Evolutionary conservation across 2,329 filamentous ascomycete genomes (phyloP).

Genomic region (Sporothrix variecibatus): DNA sequence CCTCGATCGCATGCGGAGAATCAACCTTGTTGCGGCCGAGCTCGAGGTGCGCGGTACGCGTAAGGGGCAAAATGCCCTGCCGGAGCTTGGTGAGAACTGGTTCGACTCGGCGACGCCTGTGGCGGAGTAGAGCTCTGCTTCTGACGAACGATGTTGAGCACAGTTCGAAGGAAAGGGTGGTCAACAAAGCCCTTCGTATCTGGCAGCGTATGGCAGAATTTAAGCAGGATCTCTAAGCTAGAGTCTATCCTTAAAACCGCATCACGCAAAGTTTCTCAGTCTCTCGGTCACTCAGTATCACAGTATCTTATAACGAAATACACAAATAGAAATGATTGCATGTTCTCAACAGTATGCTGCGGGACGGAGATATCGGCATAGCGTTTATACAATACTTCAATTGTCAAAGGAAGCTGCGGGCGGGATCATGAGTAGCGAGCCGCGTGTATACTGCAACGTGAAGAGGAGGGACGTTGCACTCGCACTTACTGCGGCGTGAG

Average conservation of each 20-base stretch:
- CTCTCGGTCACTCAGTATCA: background rate
- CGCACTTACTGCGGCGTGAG: background rate
- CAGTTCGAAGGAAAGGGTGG: too few species aligned
- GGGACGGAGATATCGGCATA: background rate
- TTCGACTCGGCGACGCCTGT: constrained; percentile 8
- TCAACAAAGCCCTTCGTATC: too few species aligned
- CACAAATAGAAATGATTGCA: constrained; percentile 9
- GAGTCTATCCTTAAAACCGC: too few species aligned
- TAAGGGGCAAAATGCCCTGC: constrained; percentile 5
- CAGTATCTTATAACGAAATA: background rate
- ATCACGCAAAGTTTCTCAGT: background rate
- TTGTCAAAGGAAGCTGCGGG: background rate
- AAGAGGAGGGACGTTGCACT: background rate
- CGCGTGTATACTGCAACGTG: background rate
- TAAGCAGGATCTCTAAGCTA: too few species aligned
- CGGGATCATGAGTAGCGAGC: background rate
- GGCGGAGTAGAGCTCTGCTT: background rate
- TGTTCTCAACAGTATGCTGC: background rate
- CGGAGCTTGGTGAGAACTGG: constrained; percentile 22
- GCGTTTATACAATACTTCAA: background rate
- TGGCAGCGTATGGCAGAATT: too few species aligned
- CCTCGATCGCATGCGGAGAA: constrained; percentile 72
- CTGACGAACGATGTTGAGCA: too few species aligned
- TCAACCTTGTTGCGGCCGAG: constrained; percentile 74
- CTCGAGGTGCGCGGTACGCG: constrained; percentile 62